phyloP scores from a whole-genome alignment of 169 alveolate genomes.

The Plasmodium falciparum region DNA sequence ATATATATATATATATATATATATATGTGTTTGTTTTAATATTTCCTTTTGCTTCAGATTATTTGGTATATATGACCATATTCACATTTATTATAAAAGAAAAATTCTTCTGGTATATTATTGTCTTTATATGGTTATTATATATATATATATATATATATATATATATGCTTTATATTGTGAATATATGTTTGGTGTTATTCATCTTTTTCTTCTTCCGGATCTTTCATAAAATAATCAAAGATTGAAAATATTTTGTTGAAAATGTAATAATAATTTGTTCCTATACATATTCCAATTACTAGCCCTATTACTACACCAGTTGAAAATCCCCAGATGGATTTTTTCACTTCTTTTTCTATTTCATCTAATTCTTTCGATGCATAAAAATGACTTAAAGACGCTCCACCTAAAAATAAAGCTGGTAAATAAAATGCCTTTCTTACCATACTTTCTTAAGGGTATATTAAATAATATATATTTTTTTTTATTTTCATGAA shows the following conservation, averaged over 20 bases:
- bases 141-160: too few species aligned
- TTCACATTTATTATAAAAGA: too few species aligned
- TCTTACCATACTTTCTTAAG: conserved; percentile 35
- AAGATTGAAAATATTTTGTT: conserved; percentile 71
- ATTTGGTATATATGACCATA: too few species aligned
- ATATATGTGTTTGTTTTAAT: too few species aligned
- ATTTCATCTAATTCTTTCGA: conserved; percentile 78
- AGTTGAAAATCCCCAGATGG: conserved; percentile 78
- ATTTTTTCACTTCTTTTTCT: conserved; percentile 64
- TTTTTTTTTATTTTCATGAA: conserved; percentile 15
- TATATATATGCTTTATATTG: neutral
- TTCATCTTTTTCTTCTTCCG: conserved; percentile 58
- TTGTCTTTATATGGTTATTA: too few species aligned
- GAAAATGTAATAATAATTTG: conserved; percentile 75
- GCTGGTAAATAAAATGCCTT: conserved; percentile 76
- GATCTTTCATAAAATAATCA: conserved; percentile 74
- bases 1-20: too few species aligned
- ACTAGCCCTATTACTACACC: conserved; percentile 76
- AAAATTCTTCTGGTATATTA: too few species aligned
- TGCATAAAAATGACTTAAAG: conserved; percentile 73
- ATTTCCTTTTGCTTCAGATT: too few species aligned
- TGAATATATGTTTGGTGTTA: neutral
- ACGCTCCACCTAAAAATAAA: conserved; percentile 76
- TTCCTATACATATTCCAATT: conserved; percentile 75
- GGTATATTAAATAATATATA: conserved; percentile 20